Evolutionary conservation across 768 basidiomycete genomes (phyloP).

Genomic region (Cyclocybe aegerita): DNA sequence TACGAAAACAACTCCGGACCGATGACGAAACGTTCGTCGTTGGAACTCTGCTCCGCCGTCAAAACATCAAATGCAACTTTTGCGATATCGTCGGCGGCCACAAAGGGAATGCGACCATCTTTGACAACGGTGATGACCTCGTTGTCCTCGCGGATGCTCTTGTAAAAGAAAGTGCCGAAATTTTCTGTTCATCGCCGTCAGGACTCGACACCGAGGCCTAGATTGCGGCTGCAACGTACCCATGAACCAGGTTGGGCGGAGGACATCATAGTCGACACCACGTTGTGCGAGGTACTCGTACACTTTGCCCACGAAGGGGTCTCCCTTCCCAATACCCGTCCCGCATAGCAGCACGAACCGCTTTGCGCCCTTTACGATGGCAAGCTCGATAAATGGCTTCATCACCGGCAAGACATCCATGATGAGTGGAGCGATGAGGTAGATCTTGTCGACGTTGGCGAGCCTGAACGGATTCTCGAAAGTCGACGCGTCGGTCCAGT

Average conservation of each 20-base stretch:
- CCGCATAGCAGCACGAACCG: not conserved
- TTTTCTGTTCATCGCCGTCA: not conserved
- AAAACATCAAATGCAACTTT: not conserved
- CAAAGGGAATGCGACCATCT: not conserved
- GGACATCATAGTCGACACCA: not conserved
- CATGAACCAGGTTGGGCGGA: not conserved
- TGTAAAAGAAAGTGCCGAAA: not conserved
- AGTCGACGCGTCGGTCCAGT: too few relatives aligned
- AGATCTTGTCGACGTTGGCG: too few relatives aligned
- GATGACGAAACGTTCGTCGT: not conserved
- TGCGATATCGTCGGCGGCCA: not conserved
- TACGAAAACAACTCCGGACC: not conserved
- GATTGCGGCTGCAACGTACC: not conserved
- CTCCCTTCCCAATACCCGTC: not conserved
- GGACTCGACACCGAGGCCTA: not conserved
- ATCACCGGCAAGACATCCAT: too few relatives aligned
- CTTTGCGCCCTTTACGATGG: slow-evolving; percentile 70
- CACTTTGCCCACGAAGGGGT: not conserved
- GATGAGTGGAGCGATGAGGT: too few relatives aligned
- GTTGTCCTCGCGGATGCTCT: not conserved
- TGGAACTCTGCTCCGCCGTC: not conserved
- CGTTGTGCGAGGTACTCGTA: not conserved
- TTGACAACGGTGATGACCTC: not conserved
- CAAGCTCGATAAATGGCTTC: slow-evolving; percentile 70
- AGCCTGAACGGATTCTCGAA: too few relatives aligned